Conservation (phyloP, 768 basidiomycete genomes). For the Mycena filopes region DNA sequence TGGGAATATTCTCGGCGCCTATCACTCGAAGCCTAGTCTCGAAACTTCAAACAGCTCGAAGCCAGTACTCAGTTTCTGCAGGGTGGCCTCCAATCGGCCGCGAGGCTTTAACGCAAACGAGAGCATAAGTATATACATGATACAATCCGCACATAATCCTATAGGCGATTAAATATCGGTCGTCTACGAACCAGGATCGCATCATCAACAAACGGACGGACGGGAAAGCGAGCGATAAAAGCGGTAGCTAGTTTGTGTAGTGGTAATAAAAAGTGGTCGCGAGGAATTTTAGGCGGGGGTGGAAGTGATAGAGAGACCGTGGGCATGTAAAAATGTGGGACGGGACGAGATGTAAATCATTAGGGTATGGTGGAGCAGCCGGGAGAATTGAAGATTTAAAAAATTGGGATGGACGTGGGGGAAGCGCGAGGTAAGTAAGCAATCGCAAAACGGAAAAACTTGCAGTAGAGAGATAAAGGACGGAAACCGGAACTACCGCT, state of each 20-base stretch:
- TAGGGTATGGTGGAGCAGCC: conserved; percentile 28
- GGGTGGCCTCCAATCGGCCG: too few relatives aligned
- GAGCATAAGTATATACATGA: conserved; percentile 31
- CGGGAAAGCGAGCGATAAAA: conserved; percentile 7
- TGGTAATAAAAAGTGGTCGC: too few relatives aligned
- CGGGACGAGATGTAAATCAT: conserved; percentile 11
- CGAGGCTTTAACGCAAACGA: too few relatives aligned
- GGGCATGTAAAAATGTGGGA: background rate
- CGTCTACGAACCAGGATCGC: conserved; percentile 6
- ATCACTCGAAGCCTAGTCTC: too few relatives aligned
- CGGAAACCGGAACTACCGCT: conserved; percentile 39
- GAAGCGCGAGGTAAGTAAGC: background rate
- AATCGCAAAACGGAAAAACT: background rate
- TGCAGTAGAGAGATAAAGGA: background rate
- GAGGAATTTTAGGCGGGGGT: background rate
- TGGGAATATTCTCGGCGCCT: too few relatives aligned
- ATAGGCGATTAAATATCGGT: conserved; percentile 26
- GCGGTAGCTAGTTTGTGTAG: background rate
- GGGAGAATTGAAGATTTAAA: background rate
- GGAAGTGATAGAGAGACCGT: background rate
- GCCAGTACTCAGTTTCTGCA: too few relatives aligned
- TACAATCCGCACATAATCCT: conserved; percentile 29
- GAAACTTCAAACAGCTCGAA: too few relatives aligned
- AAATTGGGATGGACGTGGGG: background rate
- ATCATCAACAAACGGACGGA: conserved; percentile 20